These are phyloP conservation scores for Crassisporium funariophilum DNA, from an alignment of 768 basidiomycete genomes.

Conservation along the genomic window DNA sequence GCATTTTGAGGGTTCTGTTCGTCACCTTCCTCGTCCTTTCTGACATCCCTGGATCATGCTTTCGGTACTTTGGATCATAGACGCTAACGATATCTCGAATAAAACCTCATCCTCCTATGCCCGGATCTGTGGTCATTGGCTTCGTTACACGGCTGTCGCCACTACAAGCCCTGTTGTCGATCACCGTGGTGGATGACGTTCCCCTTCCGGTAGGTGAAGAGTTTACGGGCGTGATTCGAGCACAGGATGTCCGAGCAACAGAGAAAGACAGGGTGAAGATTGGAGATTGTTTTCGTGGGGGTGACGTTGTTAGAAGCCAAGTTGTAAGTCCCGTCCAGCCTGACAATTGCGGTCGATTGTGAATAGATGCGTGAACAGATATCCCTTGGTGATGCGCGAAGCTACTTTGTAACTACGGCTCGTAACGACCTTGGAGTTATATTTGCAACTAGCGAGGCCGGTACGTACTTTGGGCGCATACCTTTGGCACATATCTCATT, in stretches of 20 bases:
- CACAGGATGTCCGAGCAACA: slow-evolving; percentile 86
- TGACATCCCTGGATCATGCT: slow-evolving; percentile 17
- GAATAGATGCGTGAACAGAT: slow-evolving; percentile 52
- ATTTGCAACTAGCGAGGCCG: slow-evolving; percentile 87
- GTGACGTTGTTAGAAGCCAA: slow-evolving; percentile 84
- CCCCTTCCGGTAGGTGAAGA: slow-evolving; percentile 85
- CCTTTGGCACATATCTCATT: neutral
- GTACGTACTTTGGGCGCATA: slow-evolving; percentile 37
- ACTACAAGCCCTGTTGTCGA: slow-evolving; percentile 78
- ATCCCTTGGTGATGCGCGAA: slow-evolving; percentile 88
- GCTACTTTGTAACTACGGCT: slow-evolving; percentile 91
- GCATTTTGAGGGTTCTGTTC: slow-evolving; percentile 62
- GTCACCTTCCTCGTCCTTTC: slow-evolving; percentile 38
- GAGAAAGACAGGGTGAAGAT: slow-evolving; percentile 91
- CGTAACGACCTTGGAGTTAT: slow-evolving; percentile 90
- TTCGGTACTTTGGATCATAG: slow-evolving; percentile 38
- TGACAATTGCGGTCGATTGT: no score
- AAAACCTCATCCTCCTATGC: slow-evolving; percentile 72
- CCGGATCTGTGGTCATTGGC: slow-evolving; percentile 80
- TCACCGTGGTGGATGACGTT: slow-evolving; percentile 84
- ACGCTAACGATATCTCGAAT: slow-evolving; percentile 63
- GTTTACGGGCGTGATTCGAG: slow-evolving; percentile 85
- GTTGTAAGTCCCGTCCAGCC: slow-evolving; percentile 57
- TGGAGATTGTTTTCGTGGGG: slow-evolving; percentile 87
- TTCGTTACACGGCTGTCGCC: slow-evolving; percentile 83